Percentiles rank a stretch among this genome's conserved stretches.
Conservation (phyloP, 495 filamentous ascomycete genomes). For the Amniculicola lignicola region DNA sequence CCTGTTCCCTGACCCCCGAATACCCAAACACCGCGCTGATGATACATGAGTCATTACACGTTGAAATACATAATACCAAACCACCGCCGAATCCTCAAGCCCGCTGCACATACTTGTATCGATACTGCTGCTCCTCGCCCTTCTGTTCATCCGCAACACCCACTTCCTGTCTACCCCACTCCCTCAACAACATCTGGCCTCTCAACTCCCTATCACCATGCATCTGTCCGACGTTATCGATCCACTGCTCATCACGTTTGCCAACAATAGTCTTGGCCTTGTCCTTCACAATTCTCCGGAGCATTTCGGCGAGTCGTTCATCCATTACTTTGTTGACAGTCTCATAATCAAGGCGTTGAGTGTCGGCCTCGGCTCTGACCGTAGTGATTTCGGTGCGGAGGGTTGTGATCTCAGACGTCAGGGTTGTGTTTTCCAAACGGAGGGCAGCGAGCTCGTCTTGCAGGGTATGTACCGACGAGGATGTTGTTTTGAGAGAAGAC, state of each 20-base stretch:
- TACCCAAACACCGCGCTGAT: constrained; percentile 1
- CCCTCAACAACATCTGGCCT: constrained; percentile 36
- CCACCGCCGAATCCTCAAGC: background rate
- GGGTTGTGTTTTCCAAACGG: background rate
- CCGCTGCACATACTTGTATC: constrained; percentile 36
- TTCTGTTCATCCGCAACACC: constrained; percentile 25
- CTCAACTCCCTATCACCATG: constrained; percentile 35
- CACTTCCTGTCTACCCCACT: constrained; percentile 40
- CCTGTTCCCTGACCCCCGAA: too few relatives aligned
- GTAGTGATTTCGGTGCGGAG: constrained; percentile 1
- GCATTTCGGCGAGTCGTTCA: constrained; percentile 19
- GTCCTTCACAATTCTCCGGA: constrained; percentile 18
- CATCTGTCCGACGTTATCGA: constrained; percentile 22
- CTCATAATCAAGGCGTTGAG: constrained; percentile 13
- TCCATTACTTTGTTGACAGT: constrained; percentile 29
- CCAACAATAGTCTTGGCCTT: constrained; percentile 22
- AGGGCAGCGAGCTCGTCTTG: background rate
- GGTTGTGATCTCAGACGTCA: constrained; percentile 2
- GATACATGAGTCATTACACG: background rate
- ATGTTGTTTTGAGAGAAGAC: background rate
- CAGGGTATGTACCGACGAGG: too few relatives aligned
- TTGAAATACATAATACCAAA: background rate
- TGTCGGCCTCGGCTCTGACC: constrained; percentile 7
- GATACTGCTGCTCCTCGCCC: constrained; percentile 35
- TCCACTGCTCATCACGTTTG: constrained; percentile 32